Base-by-base conservation (phyloP, 1,284 basidiomycete genomes). In the Marasmius sp. region DNA sequence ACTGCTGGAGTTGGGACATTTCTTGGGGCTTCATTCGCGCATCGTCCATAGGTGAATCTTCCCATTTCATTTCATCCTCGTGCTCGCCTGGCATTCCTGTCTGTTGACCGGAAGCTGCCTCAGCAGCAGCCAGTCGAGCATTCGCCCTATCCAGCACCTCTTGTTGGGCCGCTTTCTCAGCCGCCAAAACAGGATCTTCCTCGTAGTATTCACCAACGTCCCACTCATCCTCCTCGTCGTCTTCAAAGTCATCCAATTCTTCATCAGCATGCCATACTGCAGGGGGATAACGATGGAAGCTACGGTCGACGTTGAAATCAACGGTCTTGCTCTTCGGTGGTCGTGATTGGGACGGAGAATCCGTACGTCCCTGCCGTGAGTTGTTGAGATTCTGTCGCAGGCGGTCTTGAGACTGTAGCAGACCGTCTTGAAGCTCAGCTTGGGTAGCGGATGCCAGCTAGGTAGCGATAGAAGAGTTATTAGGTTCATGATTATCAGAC, bases 401-500 rank as follows among this genome's bases (percentile, higher is more conserved):
- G 41, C 79, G 81, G 62, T 87, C 84, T 52, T 81, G 80, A 6
- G 78, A 76, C 8, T 78, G 75, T 57, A 77, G 75, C 10, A 82
- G 74, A 59, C 79, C 79, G 61, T 86, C 82, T 63, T 84, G 79
- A 52, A 85, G 77, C 66, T 93, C 91, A 18, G 84, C 84, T 61
- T 90, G 85, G 0, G 91, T 93, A 6, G 91, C 85, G 37, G 86
- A 85, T 7, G 91, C 91, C 55, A 93, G 83, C 91, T 92, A n/a
- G 49, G 14, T 16, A 57, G 47, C 38, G 36, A 43, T n/a, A 53
- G 11, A 60, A 22, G 39, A 57, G 18, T 47, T 41, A 33, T 18
- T 27, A 52, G 20, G 49, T 3, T 33, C 49, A 14, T 27, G 2
- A 34, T 18, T 34, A 20, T 34, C 1, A 18, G 11, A 9, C 12